Base-by-base conservation (phyloP, 345 rosid species). In the Linum lewisii region DNA sequence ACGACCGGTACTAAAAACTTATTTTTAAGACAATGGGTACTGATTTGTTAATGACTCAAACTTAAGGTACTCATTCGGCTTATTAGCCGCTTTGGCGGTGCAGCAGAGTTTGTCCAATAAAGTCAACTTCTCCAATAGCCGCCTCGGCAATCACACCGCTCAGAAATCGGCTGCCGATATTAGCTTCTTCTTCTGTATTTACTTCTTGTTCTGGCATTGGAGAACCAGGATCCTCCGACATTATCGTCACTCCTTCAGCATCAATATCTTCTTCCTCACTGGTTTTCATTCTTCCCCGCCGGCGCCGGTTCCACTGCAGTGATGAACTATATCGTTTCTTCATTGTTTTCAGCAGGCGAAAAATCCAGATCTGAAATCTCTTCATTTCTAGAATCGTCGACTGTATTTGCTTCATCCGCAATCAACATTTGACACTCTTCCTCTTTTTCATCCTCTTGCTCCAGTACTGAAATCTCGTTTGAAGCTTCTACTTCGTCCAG, bases 271-370 rank as follows among this genome's bases (percentile, higher is more conserved):
- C 34, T 29, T 42, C 47, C 13, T 42, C 47, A 11, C 16, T 16
- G 16, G 18, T 42, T 42, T 11, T 11, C 18, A 3, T 66, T 0
- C 74, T 14, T 24, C 54, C 23, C 34, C 51, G 24, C 34, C 34
- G 34, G 11, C 44, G 8, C 20, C 13, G 26, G 23, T 4, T 2
- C 1, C 2, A 2, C 13, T 24, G 18, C 10, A 37, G n/a, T n/a
- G n/a, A n/a, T n/a, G n/a, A n/a, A n/a, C n/a, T n/a, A n/a, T 52
- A 38, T 77, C 80, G 29, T 54, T 72, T 52, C 34, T 69, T 67
- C 72, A 25, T 69, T 75, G 37, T 55, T 77, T 45, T 69, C 60
- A 36, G 67, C 57, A 24, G 38, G 45, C 29, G 15, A 11, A 32
- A 32, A 25, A 3, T 55, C 64, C 24, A 53, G 61, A 66, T 72